Conservation (phyloP, 331 rosid species). For the Saraca asoca region DNA sequence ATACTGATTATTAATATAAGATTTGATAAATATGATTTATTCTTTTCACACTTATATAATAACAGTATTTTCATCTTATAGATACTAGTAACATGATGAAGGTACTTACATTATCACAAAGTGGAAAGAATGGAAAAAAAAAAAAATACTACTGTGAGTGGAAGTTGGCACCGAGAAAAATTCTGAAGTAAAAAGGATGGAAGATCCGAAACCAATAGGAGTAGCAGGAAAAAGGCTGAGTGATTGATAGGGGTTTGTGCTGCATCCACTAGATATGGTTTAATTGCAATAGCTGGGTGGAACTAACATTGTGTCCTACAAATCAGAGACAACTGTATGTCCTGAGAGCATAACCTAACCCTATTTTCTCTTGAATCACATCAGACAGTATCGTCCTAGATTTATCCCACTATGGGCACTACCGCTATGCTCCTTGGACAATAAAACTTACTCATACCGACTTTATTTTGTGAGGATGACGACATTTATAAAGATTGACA, state of each 20-base stretch:
- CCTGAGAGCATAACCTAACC: slow-evolving; percentile 31
- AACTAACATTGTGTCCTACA: slow-evolving; percentile 37
- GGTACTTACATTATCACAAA: slow-evolving; percentile 21
- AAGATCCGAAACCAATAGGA: slow-evolving; percentile 23
- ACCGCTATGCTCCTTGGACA: neutral
- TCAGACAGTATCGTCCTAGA: slow-evolving; percentile 18
- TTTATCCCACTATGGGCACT: slow-evolving; percentile 22
- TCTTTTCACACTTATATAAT: too few species aligned
- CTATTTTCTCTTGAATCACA: slow-evolving; percentile 37
- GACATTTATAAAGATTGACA: too few species aligned
- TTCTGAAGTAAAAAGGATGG: slow-evolving; percentile 11
- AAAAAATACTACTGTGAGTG: slow-evolving; percentile 22
- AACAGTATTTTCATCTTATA: too few species aligned
- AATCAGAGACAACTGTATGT: slow-evolving; percentile 33
- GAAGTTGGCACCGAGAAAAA: slow-evolving; percentile 17
- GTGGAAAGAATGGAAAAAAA: neutral
- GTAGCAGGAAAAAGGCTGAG: slow-evolving; percentile 24
- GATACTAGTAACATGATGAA: too few species aligned
- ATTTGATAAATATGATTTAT: too few species aligned
- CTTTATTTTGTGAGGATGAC: too few species aligned
- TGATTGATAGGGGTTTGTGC: slow-evolving; percentile 30
- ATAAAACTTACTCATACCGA: too few species aligned
- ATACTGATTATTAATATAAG: too few species aligned
- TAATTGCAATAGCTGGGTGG: slow-evolving; percentile 32
- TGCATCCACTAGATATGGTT: slow-evolving; percentile 31